Evolutionary conservation across 1,284 basidiomycete species (phyloP), one percentile per base, ranked within the genome.

Genomic region (Rhodotorula sp.): DNA sequence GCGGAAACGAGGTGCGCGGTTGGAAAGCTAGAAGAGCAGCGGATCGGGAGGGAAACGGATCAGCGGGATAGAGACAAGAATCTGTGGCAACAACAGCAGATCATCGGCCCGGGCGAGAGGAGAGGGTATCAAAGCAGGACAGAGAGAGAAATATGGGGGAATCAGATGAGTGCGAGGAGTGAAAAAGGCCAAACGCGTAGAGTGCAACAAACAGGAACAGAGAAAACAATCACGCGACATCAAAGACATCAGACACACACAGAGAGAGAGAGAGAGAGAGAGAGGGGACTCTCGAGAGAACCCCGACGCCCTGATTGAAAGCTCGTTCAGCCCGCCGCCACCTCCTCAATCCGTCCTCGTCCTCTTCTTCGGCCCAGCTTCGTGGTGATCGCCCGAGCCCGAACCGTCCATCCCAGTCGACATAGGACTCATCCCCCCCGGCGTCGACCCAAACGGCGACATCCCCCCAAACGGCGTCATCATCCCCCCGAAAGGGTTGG

Each of bases 321-420:
- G 23, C 63, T n/a, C 47, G 48, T 38, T 28, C 12, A 21, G 5
- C 19, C 45, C 34, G 28, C 28, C 21, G 28, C 52, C 26, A 15
- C 28, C 34, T 45, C 43, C 57, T 16, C 48, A 34, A 48, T 62
- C 66, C 1, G 45, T 43, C 60, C 66, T 38, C 10, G n/a, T 52
- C 55, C 66, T n/a, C 60, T 62, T 67, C 60, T 62, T 67, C 23
- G 60, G 56, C 2, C 47, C 55, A 15, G 60, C 52, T n/a, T 67
- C 66, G 38, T 55, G 21, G 16, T 18, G 55, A 5, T 38, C 47
- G 38, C 38, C 63, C n/a, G 23, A 38, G 23, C 52, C 31, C 34
- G 18, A 18, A 26, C 56, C 56, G 18, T 21, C 52, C 55, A 18
- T 38, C 21, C 62, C 64, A 2, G 26, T 55, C n/a, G n/a, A 55